Conservation (phyloP, 441 rosid genomes). For the Corymbia calophylla region DNA sequence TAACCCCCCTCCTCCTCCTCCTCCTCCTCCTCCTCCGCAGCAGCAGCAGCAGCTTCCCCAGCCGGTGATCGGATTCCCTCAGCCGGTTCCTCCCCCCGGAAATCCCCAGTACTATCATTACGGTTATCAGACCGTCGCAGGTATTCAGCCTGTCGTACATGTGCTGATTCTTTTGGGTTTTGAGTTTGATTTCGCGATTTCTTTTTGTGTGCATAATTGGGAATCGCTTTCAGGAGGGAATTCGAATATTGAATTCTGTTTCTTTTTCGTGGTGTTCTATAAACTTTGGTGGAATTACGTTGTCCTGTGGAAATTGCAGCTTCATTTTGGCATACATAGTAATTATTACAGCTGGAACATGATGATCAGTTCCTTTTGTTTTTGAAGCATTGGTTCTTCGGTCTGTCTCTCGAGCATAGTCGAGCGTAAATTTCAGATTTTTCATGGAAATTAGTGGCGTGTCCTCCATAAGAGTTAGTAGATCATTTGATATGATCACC, state of each 20-base stretch:
- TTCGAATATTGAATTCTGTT: not conserved
- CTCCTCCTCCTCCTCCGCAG: not conserved
- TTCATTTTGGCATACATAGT: not conserved
- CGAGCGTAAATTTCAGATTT: not conserved
- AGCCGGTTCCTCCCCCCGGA: slow-evolving; percentile 21
- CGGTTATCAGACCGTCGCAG: slow-evolving; percentile 43
- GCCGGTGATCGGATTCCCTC: slow-evolving; percentile 32
- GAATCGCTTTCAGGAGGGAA: not conserved
- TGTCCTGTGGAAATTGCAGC: not conserved
- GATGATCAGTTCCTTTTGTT: not conserved
- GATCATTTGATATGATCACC: not conserved
- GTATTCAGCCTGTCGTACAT: slow-evolving; percentile 5
- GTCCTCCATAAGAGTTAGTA: not conserved
- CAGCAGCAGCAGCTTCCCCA: slow-evolving; percentile 24
- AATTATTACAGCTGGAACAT: not conserved
- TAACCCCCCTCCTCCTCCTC: slow-evolving; percentile 21
- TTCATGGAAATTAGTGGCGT: not conserved
- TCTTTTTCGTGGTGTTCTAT: not conserved
- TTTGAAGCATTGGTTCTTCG: not conserved
- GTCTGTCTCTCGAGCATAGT: not conserved
- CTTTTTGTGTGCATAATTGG: not conserved
- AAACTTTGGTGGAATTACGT: not conserved
- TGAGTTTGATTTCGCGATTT: not conserved
- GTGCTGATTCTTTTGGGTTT: not conserved
- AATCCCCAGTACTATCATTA: slow-evolving; percentile 17